Evolutionary conservation across 306 rosid genomes (phyloP).

Genomic region (Clitoria ternatea): DNA sequence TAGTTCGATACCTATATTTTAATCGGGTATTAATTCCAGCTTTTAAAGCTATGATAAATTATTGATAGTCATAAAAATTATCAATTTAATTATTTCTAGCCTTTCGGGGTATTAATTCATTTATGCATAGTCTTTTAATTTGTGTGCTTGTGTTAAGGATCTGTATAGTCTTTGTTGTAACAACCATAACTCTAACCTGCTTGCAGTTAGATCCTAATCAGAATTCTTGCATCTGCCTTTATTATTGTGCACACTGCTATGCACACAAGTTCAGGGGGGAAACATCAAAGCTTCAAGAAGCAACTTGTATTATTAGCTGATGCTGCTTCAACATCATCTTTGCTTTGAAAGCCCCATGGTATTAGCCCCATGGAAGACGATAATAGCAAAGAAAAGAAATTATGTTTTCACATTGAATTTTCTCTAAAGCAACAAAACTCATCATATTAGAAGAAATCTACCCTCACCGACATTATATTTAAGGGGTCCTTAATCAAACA

Average conservation of each 20-base stretch:
- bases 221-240: slow-evolving; percentile 18
- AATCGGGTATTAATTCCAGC: too few species aligned
- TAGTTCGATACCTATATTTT: too few species aligned
- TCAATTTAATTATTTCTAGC: too few species aligned
- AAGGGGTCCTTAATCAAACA: slow-evolving; percentile 23
- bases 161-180: slow-evolving; percentile 52
- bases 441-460: slow-evolving; percentile 20
- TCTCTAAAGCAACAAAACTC: not conserved
- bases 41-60: too few species aligned
- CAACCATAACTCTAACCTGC: slow-evolving; percentile 40
- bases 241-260: slow-evolving; percentile 16
- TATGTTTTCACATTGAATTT: not conserved
- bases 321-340: slow-evolving; percentile 14
- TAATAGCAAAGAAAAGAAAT: not conserved
- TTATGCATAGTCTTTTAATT: slow-evolving; percentile 58
- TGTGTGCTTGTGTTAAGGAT: slow-evolving; percentile 64
- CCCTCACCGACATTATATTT: slow-evolving; percentile 1
- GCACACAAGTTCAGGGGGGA: not conserved
- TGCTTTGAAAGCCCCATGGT: too few species aligned
- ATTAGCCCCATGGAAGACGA: slow-evolving; percentile 18
- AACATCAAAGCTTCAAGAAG: not conserved
- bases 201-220: slow-evolving; percentile 45
- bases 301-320: slow-evolving; percentile 18
- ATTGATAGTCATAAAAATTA: too few species aligned
- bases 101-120: too few species aligned